These are phyloP conservation scores for Austropuccinia psidii DNA, from an alignment of 1,284 basidiomycete species.

Conservation along the genomic window DNA sequence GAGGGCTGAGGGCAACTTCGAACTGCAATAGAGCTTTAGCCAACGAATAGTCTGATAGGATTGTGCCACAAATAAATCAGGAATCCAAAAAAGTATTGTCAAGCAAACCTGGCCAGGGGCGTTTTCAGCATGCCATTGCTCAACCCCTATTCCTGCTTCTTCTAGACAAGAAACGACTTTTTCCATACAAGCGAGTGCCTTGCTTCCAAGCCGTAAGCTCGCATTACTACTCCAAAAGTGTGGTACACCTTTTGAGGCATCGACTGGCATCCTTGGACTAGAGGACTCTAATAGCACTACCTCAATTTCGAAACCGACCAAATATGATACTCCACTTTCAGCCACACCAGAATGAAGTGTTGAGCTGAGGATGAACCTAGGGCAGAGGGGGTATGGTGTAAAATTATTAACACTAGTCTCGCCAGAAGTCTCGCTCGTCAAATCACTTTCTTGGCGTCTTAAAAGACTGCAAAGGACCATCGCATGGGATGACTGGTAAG, in stretches of 20 bases:
- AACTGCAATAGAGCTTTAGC: conserved; percentile 13
- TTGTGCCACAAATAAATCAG: not conserved
- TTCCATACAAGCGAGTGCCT: conserved; percentile 22
- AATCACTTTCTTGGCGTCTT: conserved; percentile 10
- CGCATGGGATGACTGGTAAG: conserved; percentile 8
- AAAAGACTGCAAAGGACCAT: conserved; percentile 34
- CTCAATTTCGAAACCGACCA: conserved; percentile 34
- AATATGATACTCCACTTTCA: conserved; percentile 29
- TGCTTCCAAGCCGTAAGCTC: conserved; percentile 13
- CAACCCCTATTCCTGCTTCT: conserved; percentile 18
- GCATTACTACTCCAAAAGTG: conserved; percentile 31
- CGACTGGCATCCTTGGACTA: conserved; percentile 5
- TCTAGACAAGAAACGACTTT: conserved; percentile 12
- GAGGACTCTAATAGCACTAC: conserved; percentile 26
- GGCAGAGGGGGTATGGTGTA: conserved; percentile 33
- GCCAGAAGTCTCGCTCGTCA: not conserved
- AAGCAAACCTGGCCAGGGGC: conserved; percentile 23
- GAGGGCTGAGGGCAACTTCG: conserved; percentile 29
- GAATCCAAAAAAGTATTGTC: not conserved
- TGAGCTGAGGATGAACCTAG: conserved; percentile 33
- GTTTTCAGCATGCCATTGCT: conserved; percentile 33
- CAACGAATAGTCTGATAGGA: not conserved
- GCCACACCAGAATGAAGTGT: conserved; percentile 30
- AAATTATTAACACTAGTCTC: not conserved
- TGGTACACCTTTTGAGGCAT: not conserved